Conservation (phyloP, 139 green algal genomes). For the Volvox africanus region DNA sequence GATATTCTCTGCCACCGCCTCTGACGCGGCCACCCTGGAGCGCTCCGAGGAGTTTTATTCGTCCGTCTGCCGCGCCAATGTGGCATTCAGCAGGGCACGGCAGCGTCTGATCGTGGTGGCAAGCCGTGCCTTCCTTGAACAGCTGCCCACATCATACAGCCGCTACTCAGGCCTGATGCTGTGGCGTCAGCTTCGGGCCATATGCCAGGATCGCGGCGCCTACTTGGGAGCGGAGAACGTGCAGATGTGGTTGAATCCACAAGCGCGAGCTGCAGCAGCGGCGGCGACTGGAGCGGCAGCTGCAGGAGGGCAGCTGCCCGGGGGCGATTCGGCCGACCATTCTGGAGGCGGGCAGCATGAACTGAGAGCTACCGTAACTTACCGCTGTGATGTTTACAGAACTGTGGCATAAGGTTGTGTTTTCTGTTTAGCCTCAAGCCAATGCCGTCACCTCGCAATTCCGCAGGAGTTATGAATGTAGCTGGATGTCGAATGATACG, state of each 20-base stretch:
- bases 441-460: too few relatives aligned
- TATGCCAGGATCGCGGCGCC: neutral
- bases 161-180: neutral
- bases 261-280: neutral
- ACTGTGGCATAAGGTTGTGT: neutral
- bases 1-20: slow-evolving; percentile 38
- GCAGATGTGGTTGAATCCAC: neutral
- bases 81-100: slow-evolving; percentile 42
- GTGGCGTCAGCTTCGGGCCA: slow-evolving; percentile 18
- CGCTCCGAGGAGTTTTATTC: slow-evolving; percentile 22
- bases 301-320: neutral
- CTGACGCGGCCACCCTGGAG: neutral
- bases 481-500: too few relatives aligned
- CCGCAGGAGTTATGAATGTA: too few relatives aligned
- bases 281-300: neutral
- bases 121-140: neutral
- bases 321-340: too few relatives aligned
- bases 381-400: neutral
- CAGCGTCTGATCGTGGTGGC: slow-evolving; percentile 35
- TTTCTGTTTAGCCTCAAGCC: too few relatives aligned
- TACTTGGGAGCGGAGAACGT: neutral
- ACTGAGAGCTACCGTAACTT: neutral
- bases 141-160: neutral
- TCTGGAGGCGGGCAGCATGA: neutral
- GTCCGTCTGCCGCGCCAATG: slow-evolving; percentile 22